Evolutionary conservation across 768 basidiomycete genomes (phyloP).

Genomic region (Suillus variegatus): DNA sequence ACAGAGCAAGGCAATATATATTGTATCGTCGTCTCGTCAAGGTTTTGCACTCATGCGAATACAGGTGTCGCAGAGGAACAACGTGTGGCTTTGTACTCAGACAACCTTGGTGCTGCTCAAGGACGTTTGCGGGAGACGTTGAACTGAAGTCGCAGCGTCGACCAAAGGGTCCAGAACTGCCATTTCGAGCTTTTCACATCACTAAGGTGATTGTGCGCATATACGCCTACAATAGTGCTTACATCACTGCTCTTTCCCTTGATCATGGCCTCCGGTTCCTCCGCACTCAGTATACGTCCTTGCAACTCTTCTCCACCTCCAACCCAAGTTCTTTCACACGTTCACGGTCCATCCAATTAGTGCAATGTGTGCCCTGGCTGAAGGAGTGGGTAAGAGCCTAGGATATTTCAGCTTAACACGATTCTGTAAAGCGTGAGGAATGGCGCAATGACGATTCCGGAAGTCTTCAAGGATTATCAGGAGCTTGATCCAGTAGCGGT

Average conservation of each 20-base stretch:
- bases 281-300: conserved; percentile 64
- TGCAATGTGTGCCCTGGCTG: conserved; percentile 60
- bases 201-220: neutral
- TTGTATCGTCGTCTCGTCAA: conserved; percentile 12
- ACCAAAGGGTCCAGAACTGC: neutral
- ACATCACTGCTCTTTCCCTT: conserved; percentile 10
- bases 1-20: conserved; percentile 15
- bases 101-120: conserved; percentile 14
- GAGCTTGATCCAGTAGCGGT: neutral
- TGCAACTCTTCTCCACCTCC: conserved; percentile 63
- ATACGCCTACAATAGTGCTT: neutral
- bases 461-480: conserved; percentile 35
- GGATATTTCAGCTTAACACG: conserved; percentile 76
- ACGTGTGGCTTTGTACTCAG: conserved; percentile 23
- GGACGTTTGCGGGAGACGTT: conserved; percentile 14
- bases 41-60: conserved; percentile 15
- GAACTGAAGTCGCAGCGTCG: conserved; percentile 5
- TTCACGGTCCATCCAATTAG: conserved; percentile 50
- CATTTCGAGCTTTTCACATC: neutral
- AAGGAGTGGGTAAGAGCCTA: conserved; percentile 78
- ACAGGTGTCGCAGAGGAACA: conserved; percentile 16
- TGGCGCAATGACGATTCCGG: conserved; percentile 87
- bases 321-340: conserved; percentile 56
- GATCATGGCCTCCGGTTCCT: conserved; percentile 60
- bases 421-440: conserved; percentile 79